Conservation (phyloP, 352 stramenopile genomes). For the Phytophthora pistaciae region DNA sequence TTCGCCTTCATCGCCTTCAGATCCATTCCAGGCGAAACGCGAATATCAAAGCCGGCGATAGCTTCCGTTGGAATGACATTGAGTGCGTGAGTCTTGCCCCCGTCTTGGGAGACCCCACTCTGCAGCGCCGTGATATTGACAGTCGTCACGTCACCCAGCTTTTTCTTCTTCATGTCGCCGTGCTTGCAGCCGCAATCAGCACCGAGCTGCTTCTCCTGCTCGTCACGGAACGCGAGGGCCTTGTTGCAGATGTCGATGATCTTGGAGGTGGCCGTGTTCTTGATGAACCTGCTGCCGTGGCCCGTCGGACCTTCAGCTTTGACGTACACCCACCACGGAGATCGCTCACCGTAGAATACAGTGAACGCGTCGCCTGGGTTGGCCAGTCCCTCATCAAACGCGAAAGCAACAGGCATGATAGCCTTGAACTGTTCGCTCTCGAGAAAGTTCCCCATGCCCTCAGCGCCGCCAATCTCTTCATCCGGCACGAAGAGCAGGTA, state of each 20-base stretch:
- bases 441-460: slow-evolving; percentile 94
- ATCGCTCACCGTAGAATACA: slow-evolving; percentile 97
- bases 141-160: slow-evolving; percentile 95
- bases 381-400: slow-evolving; percentile 96
- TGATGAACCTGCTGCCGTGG: slow-evolving; percentile 95
- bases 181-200: slow-evolving; percentile 89
- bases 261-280: slow-evolving; percentile 95
- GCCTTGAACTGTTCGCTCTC: slow-evolving; percentile 84
- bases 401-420: slow-evolving; percentile 88
- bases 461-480: slow-evolving; percentile 93
- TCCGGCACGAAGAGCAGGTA: slow-evolving; percentile 95
- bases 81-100: slow-evolving; percentile 88
- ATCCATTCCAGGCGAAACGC: slow-evolving; percentile 91
- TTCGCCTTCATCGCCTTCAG: slow-evolving; percentile 66
- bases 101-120: slow-evolving; percentile 87
- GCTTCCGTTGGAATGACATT: slow-evolving; percentile 96
- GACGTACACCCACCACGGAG: slow-evolving; percentile 94
- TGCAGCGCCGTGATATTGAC: slow-evolving; percentile 96
- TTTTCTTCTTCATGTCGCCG: slow-evolving; percentile 91
- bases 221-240: slow-evolving; percentile 86
- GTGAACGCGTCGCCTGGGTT: slow-evolving; percentile 91
- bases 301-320: slow-evolving; percentile 78
- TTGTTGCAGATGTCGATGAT: slow-evolving; percentile 92
- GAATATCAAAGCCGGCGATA: slow-evolving; percentile 94
- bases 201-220: slow-evolving; percentile 89